A percentile compares a stretch with the other conserved stretches of the same genome.
phyloP scores from a whole-genome alignment of 345 rosid species.

The Eucalyptus microcorys region DNA sequence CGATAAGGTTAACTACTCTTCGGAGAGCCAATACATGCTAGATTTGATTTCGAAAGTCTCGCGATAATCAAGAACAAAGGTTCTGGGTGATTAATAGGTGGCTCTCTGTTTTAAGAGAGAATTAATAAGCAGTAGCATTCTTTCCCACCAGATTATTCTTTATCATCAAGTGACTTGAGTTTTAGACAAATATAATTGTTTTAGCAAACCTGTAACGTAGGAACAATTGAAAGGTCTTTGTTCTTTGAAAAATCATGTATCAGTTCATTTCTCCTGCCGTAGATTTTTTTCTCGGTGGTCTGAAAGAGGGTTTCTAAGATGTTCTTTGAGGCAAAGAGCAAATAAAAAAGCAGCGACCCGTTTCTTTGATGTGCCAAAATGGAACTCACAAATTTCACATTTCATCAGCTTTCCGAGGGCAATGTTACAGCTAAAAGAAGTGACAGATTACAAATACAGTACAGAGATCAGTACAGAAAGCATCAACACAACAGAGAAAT shows the following conservation, averaged over 20 bases:
- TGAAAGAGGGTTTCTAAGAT: not conserved
- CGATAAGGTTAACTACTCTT: conserved; percentile 45
- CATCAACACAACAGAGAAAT: not conserved
- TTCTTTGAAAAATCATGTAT: not conserved
- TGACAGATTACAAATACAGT: not conserved
- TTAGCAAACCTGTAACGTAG: not conserved
- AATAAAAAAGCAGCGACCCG: not conserved
- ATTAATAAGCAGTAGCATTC: not conserved
- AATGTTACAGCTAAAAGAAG: not conserved
- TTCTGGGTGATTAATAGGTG: not conserved
- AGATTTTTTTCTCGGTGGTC: not conserved
- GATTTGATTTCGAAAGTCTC: conserved; percentile 20
- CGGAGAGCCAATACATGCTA: conserved; percentile 55
- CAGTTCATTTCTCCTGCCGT: not conserved
- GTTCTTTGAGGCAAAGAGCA: not conserved
- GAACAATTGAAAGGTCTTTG: not conserved
- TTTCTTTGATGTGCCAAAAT: not conserved
- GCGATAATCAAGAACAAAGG: not conserved
- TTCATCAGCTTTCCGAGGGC: not conserved
- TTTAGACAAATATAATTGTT: not conserved
- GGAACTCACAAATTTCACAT: conserved; percentile 1
- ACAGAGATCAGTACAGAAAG: not conserved
- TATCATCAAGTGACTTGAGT: not conserved
- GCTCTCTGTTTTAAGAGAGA: not conserved
- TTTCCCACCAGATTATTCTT: not conserved